Conservation (phyloP, 2,329 filamentous ascomycete genomes). For the Colletotrichum graminicola region DNA sequence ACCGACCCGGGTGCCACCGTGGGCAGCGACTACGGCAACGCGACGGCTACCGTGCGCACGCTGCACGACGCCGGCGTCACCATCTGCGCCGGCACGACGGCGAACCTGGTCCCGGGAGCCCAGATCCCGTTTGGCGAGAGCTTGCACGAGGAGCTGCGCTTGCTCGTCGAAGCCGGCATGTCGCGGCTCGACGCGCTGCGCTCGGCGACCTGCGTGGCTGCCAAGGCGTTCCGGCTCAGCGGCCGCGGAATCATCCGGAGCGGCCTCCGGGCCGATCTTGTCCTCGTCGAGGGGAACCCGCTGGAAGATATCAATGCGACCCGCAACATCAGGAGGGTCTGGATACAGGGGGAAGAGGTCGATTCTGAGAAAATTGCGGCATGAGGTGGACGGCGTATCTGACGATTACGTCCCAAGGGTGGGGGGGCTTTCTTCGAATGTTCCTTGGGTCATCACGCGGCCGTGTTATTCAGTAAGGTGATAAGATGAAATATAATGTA, state of each 20-base stretch:
- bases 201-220: conserved; percentile 43
- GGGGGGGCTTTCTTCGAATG: neutral
- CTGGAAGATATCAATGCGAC: conserved; percentile 47
- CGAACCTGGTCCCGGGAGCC: conserved; percentile 41
- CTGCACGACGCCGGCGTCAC: conserved; percentile 47
- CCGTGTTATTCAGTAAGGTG: neutral
- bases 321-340: conserved; percentile 45
- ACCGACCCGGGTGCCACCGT: neutral
- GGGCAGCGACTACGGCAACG: conserved; percentile 44
- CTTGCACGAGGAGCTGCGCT: conserved; percentile 45
- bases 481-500: neutral
- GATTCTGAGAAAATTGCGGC: neutral
- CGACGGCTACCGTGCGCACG: conserved; percentile 45
- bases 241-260: conserved; percentile 46
- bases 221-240: conserved; percentile 43
- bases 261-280: conserved; percentile 48
- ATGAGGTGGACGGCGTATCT: neutral
- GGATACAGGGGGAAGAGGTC: conserved; percentile 47
- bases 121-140: conserved; percentile 42
- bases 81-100: conserved; percentile 50
- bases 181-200: conserved; percentile 42
- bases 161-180: conserved; percentile 44
- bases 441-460: neutral
- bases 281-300: conserved; percentile 49
- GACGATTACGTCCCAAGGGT: neutral